Evolutionary conservation across 2,329 filamentous ascomycete species (phyloP).

Genomic region (Nemania diffusa): DNA sequence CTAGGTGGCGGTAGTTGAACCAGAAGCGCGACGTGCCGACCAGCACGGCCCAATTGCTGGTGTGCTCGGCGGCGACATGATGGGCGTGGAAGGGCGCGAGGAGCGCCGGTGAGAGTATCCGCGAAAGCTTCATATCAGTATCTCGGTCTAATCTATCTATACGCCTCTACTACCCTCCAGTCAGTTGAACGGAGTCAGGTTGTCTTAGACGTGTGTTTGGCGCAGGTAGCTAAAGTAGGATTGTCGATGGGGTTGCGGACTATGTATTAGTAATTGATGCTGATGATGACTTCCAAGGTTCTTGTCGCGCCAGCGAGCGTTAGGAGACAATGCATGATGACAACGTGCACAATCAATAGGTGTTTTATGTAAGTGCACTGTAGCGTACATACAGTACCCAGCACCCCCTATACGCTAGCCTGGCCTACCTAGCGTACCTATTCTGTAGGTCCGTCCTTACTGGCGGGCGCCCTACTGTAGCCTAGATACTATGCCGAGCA

Average conservation of each 20-base stretch:
- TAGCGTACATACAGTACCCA: too few relatives aligned
- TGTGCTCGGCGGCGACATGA: constrained; percentile 76
- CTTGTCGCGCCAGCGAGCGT: too few relatives aligned
- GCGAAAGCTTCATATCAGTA: constrained; percentile 61
- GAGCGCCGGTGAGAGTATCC: constrained; percentile 57
- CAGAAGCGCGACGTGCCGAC: constrained; percentile 98
- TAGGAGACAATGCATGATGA: too few relatives aligned
- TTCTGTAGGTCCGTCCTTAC: too few relatives aligned
- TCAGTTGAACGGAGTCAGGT: too few relatives aligned
- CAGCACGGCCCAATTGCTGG: constrained; percentile 99
- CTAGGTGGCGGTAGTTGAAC: constrained; percentile 99
- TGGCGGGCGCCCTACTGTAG: too few relatives aligned
- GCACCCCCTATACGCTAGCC: too few relatives aligned
- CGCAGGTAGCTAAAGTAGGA: too few relatives aligned
- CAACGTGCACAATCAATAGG: neutral
- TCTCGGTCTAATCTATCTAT: neutral
- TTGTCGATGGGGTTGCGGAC: too few relatives aligned
- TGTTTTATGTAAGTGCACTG: neutral
- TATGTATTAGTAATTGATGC: neutral
- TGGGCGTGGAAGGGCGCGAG: constrained; percentile 53
- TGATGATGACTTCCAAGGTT: neutral
- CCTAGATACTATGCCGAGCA: neutral
- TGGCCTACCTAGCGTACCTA: too few relatives aligned
- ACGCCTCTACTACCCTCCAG: neutral
- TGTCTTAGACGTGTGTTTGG: too few relatives aligned